phyloP scores from a whole-genome alignment of 148 eudicot species.

The Spergularia marina region DNA sequence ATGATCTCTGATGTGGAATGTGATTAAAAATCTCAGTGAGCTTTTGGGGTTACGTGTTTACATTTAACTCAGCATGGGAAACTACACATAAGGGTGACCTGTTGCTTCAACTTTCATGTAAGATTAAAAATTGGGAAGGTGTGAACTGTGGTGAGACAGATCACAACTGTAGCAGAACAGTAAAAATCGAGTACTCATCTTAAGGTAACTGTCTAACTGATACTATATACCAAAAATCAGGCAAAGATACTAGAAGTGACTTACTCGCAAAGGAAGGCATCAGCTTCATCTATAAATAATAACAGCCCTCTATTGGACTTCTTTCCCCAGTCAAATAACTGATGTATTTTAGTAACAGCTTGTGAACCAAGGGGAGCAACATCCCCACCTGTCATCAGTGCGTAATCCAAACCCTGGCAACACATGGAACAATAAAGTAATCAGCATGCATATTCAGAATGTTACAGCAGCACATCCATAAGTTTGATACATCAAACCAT shows the following conservation, averaged over 20 bases:
- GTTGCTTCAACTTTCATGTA: background rate
- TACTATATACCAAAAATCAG: too few relatives aligned
- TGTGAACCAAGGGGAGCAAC: conserved; percentile 96
- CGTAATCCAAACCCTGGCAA: conserved; percentile 91
- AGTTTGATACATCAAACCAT: background rate
- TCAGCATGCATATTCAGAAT: background rate
- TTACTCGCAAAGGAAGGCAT: conserved; percentile 99
- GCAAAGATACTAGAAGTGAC: conserved; percentile 26
- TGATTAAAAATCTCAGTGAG: too few relatives aligned
- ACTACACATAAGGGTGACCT: too few relatives aligned
- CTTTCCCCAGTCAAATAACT: conserved; percentile 96
- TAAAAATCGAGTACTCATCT: background rate
- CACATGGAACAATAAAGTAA: conserved; percentile 14
- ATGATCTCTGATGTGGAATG: background rate
- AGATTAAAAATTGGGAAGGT: background rate
- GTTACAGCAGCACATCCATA: background rate
- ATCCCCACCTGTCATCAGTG: conserved; percentile 99
- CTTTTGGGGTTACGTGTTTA: too few relatives aligned
- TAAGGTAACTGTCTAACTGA: background rate
- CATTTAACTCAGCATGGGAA: too few relatives aligned
- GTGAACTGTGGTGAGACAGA: background rate
- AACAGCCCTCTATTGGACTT: conserved; percentile 84
- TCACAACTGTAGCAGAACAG: background rate
- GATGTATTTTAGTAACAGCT: conserved; percentile 97
- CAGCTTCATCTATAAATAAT: conserved; percentile 97